Evolutionary conservation across 768 basidiomycete genomes (phyloP).

Genomic region (Omphalotus guepiniiformis): DNA sequence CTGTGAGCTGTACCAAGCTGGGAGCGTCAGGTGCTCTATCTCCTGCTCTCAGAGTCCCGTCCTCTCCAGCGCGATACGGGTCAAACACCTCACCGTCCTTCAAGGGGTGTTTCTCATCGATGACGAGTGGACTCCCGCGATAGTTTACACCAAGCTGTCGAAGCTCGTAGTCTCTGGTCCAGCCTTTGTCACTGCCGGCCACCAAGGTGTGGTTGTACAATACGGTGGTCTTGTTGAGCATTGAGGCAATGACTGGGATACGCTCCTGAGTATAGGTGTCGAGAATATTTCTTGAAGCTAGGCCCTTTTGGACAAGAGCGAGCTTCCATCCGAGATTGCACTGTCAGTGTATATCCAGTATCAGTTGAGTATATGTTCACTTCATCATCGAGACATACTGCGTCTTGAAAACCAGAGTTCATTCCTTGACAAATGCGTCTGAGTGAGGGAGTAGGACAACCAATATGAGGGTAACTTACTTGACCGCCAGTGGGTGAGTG

Average conservation of each 20-base stretch:
- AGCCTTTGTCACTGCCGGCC: neutral
- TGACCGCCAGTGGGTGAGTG: conserved; percentile 43
- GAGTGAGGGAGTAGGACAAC: neutral
- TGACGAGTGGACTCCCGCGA: conserved; percentile 19
- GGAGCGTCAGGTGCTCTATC: conserved; percentile 44
- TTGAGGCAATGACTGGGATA: conserved; percentile 26
- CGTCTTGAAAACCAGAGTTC: conserved; percentile 34
- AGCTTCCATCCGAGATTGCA: conserved; percentile 28
- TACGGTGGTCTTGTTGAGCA: conserved; percentile 22
- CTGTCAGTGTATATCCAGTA: too few species aligned
- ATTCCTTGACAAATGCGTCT: conserved; percentile 26
- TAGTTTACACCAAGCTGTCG: conserved; percentile 24
- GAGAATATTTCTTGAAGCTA: conserved; percentile 17
- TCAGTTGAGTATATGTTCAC: too few species aligned
- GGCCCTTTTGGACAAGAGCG: conserved; percentile 21
- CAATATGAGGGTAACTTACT: conserved; percentile 12
- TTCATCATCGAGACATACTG: too few species aligned
- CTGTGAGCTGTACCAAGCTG: conserved; percentile 20
- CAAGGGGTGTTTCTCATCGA: conserved; percentile 15
- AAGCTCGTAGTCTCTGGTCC: conserved; percentile 13
- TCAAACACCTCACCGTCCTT: conserved; percentile 7
- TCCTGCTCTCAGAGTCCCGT: conserved; percentile 31
- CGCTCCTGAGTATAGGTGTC: conserved; percentile 23
- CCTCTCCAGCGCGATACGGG: conserved; percentile 19
- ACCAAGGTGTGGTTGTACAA: conserved; percentile 10